phyloP scores from a whole-genome alignment of 371 early-diverging fungal genomes.

The Mucor indicus region DNA sequence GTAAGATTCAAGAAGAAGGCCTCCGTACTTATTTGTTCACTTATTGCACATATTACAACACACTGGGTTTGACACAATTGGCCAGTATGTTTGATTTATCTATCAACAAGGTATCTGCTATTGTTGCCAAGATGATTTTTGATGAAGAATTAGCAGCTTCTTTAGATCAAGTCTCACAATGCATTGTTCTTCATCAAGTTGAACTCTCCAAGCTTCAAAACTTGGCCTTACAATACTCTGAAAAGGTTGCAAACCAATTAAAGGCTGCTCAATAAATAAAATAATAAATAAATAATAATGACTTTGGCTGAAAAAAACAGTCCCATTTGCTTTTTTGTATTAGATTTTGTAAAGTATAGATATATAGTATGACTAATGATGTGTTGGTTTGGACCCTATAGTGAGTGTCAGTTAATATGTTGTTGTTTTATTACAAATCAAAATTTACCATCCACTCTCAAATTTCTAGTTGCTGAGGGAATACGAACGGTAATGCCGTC shows the following conservation, averaged over 20 bases:
- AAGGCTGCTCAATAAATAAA: too few relatives aligned
- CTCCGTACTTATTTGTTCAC: conserved; percentile 95
- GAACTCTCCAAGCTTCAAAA: conserved; percentile 84
- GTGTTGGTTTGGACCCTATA: conserved; percentile 47
- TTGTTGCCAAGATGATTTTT: conserved; percentile 92
- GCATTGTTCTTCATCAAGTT: conserved; percentile 80
- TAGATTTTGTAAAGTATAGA: too few relatives aligned
- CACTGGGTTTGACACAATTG: conserved; percentile 79
- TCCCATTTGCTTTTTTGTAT: too few relatives aligned
- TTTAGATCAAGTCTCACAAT: conserved; percentile 76
- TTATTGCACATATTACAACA: conserved; percentile 84
- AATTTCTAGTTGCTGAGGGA: conserved; percentile 95
- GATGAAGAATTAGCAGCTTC: conserved; percentile 85
- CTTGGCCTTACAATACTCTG: conserved; percentile 81
- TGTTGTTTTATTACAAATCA: not conserved
- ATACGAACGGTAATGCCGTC: conserved; percentile 88
- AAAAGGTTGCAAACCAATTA: conserved; percentile 81
- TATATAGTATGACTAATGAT: too few relatives aligned
- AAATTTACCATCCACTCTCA: conserved; percentile 86
- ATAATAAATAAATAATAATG: too few relatives aligned
- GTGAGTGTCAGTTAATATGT: not conserved
- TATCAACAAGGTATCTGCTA: conserved; percentile 59
- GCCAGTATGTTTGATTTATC: conserved; percentile 85
- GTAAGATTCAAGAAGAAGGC: conserved; percentile 92
- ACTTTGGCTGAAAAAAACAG: too few relatives aligned